These are phyloP conservation scores for Boletus rex-veris DNA, from an alignment of 768 basidiomycete genomes.

Conservation along the genomic window DNA sequence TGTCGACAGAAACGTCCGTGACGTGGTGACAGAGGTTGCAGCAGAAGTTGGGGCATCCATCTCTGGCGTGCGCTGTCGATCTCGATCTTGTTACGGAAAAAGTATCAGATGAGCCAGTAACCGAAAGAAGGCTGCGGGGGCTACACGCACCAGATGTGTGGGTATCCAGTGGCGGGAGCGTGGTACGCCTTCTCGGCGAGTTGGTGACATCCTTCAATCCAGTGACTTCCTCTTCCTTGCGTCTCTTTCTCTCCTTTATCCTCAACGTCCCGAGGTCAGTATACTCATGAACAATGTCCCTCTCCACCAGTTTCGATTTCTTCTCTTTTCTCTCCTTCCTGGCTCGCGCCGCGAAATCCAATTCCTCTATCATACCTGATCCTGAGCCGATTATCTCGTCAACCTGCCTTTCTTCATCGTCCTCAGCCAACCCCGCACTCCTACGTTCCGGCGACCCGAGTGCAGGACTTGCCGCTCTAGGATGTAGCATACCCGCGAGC, in stretches of 20 bases:
- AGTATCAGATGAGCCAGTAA: constrained; percentile 14
- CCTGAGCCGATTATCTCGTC: constrained; percentile 22
- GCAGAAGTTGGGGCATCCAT: constrained; percentile 35
- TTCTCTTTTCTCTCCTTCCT: constrained; percentile 46
- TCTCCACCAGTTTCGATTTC: constrained; percentile 20
- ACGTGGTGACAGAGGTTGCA: constrained; percentile 33
- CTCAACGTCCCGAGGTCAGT: constrained; percentile 22
- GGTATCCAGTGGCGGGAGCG: constrained; percentile 37
- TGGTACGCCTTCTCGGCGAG: constrained; percentile 40
- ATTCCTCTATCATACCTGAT: constrained; percentile 13
- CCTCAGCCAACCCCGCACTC: constrained; percentile 53
- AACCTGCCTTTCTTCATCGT: constrained; percentile 52
- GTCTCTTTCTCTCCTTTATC: constrained; percentile 40
- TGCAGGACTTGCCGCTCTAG: constrained; percentile 63
- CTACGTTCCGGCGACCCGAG: constrained; percentile 59
- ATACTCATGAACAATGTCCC: constrained; percentile 21
- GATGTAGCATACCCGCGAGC: constrained; percentile 38
- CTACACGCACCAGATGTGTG: constrained; percentile 33
- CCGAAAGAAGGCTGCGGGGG: background rate
- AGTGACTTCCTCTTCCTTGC: constrained; percentile 35
- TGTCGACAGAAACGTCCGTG: constrained; percentile 40
- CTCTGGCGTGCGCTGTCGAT: constrained; percentile 37
- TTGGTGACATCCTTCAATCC: constrained; percentile 64
- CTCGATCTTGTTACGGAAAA: constrained; percentile 29
- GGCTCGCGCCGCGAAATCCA: constrained; percentile 15